phyloP scores from a whole-genome alignment of 306 rosid genomes.

The Dryas alaskensis region DNA sequence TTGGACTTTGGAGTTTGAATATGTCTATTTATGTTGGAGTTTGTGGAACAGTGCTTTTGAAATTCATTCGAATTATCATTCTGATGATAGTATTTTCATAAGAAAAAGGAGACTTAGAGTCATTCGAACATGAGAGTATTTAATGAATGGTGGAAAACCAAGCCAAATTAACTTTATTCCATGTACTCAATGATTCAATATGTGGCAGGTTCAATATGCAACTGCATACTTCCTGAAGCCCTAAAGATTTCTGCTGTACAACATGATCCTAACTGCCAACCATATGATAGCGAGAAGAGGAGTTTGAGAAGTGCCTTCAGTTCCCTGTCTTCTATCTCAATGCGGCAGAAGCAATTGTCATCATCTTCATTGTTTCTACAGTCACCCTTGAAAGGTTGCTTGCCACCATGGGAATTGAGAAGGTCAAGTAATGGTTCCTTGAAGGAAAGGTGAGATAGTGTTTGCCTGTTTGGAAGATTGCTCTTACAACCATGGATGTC shows the following conservation, averaged over 20 bases:
- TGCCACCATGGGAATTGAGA: constrained; percentile 77
- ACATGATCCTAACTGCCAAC: constrained; percentile 63
- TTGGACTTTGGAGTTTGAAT: too few relatives aligned
- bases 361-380: constrained; percentile 80
- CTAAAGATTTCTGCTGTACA: constrained; percentile 66
- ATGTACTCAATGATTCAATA: background rate
- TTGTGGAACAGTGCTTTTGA: too few relatives aligned
- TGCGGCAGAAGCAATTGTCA: constrained; percentile 88
- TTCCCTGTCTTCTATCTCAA: constrained; percentile 82
- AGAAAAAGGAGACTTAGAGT: too few relatives aligned
- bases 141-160: background rate
- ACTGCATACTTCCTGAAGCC: constrained; percentile 81
- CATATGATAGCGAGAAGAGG: constrained; percentile 67
- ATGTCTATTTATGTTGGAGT: too few relatives aligned
- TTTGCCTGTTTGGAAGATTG: constrained; percentile 1
- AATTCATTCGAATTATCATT: too few relatives aligned
- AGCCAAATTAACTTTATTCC: constrained; percentile 4
- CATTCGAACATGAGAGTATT: too few relatives aligned
- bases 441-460: constrained; percentile 66
- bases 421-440: constrained; percentile 69
- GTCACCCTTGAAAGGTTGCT: constrained; percentile 85
- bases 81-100: too few relatives aligned
- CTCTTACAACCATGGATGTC: constrained; percentile 25
- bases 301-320: constrained; percentile 61
- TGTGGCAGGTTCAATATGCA: constrained; percentile 79